phyloP scores from a whole-genome alignment of 2,329 filamentous ascomycete species.

The Fusarium stilboides region DNA sequence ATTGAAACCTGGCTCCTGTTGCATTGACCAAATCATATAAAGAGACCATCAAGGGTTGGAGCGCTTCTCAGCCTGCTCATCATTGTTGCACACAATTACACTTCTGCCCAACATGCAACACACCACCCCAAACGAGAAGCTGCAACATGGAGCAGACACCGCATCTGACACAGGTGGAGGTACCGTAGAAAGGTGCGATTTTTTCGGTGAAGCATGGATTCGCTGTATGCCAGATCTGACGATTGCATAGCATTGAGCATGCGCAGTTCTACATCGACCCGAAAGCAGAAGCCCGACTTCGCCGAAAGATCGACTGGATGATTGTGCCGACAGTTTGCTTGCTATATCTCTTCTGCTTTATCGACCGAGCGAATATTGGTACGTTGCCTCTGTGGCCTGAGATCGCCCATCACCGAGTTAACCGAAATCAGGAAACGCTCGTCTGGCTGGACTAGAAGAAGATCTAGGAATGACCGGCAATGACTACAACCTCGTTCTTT shows the following conservation, averaged over 20 bases:
- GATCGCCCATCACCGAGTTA: neutral
- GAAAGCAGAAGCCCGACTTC: conserved; percentile 22
- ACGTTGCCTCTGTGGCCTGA: neutral
- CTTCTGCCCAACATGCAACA: neutral
- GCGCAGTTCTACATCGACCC: conserved; percentile 22
- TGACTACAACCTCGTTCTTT: conserved; percentile 74
- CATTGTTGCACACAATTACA: neutral
- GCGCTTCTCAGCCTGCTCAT: neutral
- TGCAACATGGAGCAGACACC: conserved; percentile 18
- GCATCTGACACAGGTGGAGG: conserved; percentile 1
- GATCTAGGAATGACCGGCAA: conserved; percentile 58
- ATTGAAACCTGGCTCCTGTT: neutral
- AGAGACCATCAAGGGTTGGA: neutral
- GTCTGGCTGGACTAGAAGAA: conserved; percentile 35
- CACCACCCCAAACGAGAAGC: conserved; percentile 15
- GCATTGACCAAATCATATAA: neutral
- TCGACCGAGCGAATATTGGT: conserved; percentile 64
- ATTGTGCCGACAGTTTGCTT: conserved; percentile 30
- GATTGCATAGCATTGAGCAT: conserved; percentile 6
- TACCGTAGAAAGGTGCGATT: conserved; percentile 11
- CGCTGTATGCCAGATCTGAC: neutral
- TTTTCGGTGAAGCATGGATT: fast-evolving
- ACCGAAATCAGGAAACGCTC: conserved; percentile 32
- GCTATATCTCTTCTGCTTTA: conserved; percentile 76
- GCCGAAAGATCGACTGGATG: conserved; percentile 35